These are phyloP conservation scores for Magnaporthales sp. DNA, from an alignment of 2,329 filamentous ascomycete genomes.

Conservation along the genomic window DNA sequence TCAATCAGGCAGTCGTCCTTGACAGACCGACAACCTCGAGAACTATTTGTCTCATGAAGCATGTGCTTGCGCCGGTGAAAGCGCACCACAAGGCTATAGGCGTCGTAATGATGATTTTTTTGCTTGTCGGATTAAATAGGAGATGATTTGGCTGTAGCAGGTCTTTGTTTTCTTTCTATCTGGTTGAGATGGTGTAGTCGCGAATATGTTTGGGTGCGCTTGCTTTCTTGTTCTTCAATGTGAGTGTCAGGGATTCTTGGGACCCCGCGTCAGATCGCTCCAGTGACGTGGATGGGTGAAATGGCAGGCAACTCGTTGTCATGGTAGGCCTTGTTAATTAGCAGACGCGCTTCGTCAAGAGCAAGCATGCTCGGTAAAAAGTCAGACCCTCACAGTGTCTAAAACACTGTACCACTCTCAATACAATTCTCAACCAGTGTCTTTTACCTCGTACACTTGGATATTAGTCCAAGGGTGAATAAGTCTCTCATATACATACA, in stretches of 20 bases:
- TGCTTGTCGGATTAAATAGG: background rate
- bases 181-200: background rate
- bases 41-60: background rate
- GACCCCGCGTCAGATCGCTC: background rate
- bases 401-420: background rate
- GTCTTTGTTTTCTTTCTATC: background rate
- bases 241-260: background rate
- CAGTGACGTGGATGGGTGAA: background rate
- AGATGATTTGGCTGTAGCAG: background rate
- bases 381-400: background rate
- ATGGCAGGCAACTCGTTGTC: background rate
- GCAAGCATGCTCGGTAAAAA: background rate
- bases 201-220: background rate
- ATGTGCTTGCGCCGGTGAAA: background rate
- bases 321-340: background rate
- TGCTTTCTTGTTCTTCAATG: background rate
- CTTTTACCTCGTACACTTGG: no score
- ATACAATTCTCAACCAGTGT: background rate
- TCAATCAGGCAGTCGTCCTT: background rate
- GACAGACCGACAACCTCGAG: background rate
- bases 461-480: no score
- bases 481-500: no score
- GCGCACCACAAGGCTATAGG: background rate
- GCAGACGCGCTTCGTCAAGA: background rate
- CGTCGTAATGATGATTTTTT: background rate